Evolutionary conservation across 225 moss, liverwort and hornwort genomes (phyloP).

Genomic region (Polytrichum formosum): DNA sequence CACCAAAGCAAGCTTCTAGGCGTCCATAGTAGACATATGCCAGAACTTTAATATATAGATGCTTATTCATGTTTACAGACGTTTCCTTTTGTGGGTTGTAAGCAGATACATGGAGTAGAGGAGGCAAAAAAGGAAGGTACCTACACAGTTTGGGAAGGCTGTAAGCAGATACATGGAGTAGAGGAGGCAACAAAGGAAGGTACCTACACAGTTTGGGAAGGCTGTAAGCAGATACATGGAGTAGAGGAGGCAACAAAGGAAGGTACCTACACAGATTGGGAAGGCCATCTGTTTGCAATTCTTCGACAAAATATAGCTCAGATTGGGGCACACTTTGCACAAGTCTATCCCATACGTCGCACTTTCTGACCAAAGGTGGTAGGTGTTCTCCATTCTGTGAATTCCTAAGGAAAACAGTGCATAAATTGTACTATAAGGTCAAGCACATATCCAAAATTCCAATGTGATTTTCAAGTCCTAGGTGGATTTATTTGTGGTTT

Average conservation of each 20-base stretch:
- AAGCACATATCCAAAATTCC: too few relatives aligned
- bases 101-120: conserved; percentile 42
- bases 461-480: too few relatives aligned
- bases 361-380: conserved; percentile 20
- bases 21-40: too few relatives aligned
- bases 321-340: conserved; percentile 90
- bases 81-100: background rate
- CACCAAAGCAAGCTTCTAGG: too few relatives aligned
- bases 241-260: conserved; percentile 56
- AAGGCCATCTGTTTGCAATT: conserved; percentile 81
- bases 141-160: conserved; percentile 83
- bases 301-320: conserved; percentile 78
- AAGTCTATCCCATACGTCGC: conserved; percentile 75
- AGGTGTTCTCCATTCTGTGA: background rate
- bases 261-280: conserved; percentile 85
- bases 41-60: too few relatives aligned
- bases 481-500: too few relatives aligned
- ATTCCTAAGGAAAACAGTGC: too few relatives aligned
- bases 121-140: conserved; percentile 59
- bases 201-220: conserved; percentile 80
- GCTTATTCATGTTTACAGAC: too few relatives aligned
- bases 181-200: conserved; percentile 65
- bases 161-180: conserved; percentile 17
- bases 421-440: too few relatives aligned
- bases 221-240: conserved; percentile 26